phyloP scores from a whole-genome alignment of 192 early-diverging fungal species.

The Lunasporangiospora selenospora region DNA sequence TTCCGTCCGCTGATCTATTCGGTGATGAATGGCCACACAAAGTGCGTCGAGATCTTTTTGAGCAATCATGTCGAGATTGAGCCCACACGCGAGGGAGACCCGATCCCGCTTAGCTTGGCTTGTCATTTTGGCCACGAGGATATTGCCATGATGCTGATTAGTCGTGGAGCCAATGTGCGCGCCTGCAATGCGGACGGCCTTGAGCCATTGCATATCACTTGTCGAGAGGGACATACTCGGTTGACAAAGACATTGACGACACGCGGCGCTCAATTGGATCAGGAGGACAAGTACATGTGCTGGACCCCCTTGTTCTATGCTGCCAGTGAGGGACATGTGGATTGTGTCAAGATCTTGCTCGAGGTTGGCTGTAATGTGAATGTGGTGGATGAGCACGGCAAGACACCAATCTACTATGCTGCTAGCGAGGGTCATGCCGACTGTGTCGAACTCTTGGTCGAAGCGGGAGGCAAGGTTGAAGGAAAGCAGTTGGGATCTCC shows the following conservation, averaged over 20 bases:
- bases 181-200: slow-evolving; percentile 78
- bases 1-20: slow-evolving; percentile 83
- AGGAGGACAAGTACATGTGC: slow-evolving; percentile 80
- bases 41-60: slow-evolving; percentile 73
- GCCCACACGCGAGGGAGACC: slow-evolving; percentile 53
- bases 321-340: slow-evolving; percentile 81
- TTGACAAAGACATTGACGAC: slow-evolving; percentile 71
- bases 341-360: slow-evolving; percentile 77
- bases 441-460: slow-evolving; percentile 73
- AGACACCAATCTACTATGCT: slow-evolving; percentile 83
- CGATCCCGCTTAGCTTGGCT: slow-evolving; percentile 77
- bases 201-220: slow-evolving; percentile 83
- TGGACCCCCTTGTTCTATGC: slow-evolving; percentile 96
- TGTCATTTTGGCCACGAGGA: slow-evolving; percentile 86
- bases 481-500: not conserved
- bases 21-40: slow-evolving; percentile 74
- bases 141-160: slow-evolving; percentile 76
- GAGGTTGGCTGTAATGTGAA: slow-evolving; percentile 71
- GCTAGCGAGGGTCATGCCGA: slow-evolving; percentile 85
- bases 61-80: slow-evolving; percentile 62
- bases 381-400: slow-evolving; percentile 77
- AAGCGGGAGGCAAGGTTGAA: slow-evolving; percentile 50
- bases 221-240: slow-evolving; percentile 75
- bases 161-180: slow-evolving; percentile 67
- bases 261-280: slow-evolving; percentile 72